Evolutionary conservation across 768 basidiomycete genomes (phyloP).

Genomic region (Leccinum fibrillosum): DNA sequence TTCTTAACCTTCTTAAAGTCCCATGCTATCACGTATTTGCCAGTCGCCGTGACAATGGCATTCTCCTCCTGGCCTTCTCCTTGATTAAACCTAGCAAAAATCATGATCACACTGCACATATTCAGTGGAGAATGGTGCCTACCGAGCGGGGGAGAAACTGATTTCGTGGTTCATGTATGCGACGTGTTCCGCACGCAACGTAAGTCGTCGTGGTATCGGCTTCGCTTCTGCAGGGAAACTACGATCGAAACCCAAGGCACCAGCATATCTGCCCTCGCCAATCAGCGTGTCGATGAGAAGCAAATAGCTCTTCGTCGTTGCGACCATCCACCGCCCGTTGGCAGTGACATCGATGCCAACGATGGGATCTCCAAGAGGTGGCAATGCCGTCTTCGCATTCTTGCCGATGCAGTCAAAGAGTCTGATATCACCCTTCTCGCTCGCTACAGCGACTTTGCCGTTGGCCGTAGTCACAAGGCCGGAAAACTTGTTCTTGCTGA

Average conservation of each 20-base stretch:
- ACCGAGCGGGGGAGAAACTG: constrained; percentile 93
- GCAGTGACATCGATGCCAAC: constrained; percentile 92
- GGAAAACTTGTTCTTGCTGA: constrained; percentile 92
- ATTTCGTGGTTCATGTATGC: constrained; percentile 90
- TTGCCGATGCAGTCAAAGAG: constrained; percentile 96
- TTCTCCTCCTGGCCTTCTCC: constrained; percentile 87
- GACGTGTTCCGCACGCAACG: constrained; percentile 87
- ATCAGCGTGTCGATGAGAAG: constrained; percentile 94
- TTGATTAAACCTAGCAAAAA: constrained; percentile 75
- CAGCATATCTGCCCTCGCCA: constrained; percentile 82
- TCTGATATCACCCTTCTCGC: constrained; percentile 94
- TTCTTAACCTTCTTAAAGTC: constrained; percentile 96
- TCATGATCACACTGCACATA: not conserved
- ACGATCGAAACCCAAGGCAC: constrained; percentile 85
- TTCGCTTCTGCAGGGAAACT: constrained; percentile 94
- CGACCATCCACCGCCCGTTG: constrained; percentile 91
- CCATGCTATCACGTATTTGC: constrained; percentile 92
- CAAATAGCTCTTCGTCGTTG: constrained; percentile 92
- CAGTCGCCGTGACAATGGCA: constrained; percentile 93
- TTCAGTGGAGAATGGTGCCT: constrained; percentile 13
- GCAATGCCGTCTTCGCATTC: constrained; percentile 97
- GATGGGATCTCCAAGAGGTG: constrained; percentile 93
- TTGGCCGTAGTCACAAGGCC: constrained; percentile 83
- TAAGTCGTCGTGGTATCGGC: constrained; percentile 84
- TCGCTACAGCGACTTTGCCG: constrained; percentile 90